Percentiles rank a stretch among this genome's conserved stretches.
Conservation (phyloP, 179 eudicot genomes). For the Beta corolliflora region DNA sequence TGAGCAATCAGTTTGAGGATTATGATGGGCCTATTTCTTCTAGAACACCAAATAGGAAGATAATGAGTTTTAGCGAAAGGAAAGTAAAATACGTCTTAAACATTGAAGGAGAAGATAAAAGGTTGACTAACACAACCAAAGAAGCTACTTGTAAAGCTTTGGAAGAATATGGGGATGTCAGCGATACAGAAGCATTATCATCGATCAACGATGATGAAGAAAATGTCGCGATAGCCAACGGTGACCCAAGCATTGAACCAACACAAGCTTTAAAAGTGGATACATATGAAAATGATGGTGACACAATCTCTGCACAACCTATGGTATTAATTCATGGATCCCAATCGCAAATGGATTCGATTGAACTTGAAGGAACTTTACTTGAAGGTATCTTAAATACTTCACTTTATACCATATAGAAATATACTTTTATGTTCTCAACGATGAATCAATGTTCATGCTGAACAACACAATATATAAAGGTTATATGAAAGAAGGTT, state of each 20-base stretch:
- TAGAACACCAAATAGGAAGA: slow-evolving; percentile 17
- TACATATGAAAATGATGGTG: background rate
- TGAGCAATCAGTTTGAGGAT: slow-evolving; percentile 30
- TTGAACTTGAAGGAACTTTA: background rate
- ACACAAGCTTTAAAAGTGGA: background rate
- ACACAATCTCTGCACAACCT: background rate
- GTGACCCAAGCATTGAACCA: background rate
- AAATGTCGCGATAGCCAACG: background rate
- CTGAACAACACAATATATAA: too few species aligned
- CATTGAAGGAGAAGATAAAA: slow-evolving; percentile 20
- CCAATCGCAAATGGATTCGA: background rate
- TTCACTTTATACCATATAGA: background rate
- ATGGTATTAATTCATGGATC: background rate
- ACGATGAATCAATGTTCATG: too few species aligned
- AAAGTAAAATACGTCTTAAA: slow-evolving; percentile 8
- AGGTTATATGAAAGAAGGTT: too few species aligned
- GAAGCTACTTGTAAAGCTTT: slow-evolving; percentile 12
- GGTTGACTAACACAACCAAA: background rate
- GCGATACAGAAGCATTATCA: background rate
- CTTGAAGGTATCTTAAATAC: slow-evolving; percentile 33
- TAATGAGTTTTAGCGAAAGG: slow-evolving; percentile 29
- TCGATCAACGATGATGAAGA: background rate
- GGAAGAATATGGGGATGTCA: background rate
- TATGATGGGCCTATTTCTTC: slow-evolving; percentile 1
- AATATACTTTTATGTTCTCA: background rate